These are phyloP conservation scores for Debaryomycetaceae sp. DNA, from an alignment of 1,139 yeast genomes.

Conservation along the genomic window DNA sequence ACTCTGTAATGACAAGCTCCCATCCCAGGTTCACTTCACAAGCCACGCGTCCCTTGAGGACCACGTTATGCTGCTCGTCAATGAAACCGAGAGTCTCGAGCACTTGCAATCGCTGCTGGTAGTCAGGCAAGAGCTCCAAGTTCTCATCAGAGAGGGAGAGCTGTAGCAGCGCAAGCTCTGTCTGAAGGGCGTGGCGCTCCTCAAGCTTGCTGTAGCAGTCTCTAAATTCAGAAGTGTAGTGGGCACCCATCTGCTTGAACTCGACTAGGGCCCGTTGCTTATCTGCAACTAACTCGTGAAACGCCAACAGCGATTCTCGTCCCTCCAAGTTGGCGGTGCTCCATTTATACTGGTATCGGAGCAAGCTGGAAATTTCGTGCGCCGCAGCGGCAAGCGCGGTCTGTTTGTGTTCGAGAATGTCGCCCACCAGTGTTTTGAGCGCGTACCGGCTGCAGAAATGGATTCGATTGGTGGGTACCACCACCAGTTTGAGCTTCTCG, in stretches of 20 bases:
- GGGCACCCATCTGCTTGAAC: conserved; percentile 18
- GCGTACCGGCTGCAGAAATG: conserved; percentile 40
- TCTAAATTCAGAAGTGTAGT: conserved; percentile 33
- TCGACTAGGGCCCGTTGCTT: conserved; percentile 28
- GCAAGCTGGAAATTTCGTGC: conserved; percentile 26
- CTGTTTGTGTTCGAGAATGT: conserved; percentile 32
- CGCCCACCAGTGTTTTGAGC: conserved; percentile 30
- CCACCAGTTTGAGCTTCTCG: conserved; percentile 25
- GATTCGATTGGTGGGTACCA: conserved; percentile 37
- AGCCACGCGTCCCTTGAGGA: conserved; percentile 77
- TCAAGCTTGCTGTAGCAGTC: conserved; percentile 38
- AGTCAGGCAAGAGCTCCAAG: conserved; percentile 82
- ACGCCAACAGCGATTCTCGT: conserved; percentile 35
- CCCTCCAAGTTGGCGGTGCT: conserved; percentile 31
- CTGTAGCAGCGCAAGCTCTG: conserved; percentile 46
- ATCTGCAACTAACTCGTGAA: conserved; percentile 41
- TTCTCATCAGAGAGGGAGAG: conserved; percentile 74
- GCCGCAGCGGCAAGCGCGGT: conserved; percentile 32
- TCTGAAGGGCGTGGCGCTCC: conserved; percentile 33
- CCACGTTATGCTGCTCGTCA: conserved; percentile 65
- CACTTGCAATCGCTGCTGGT: conserved; percentile 77
- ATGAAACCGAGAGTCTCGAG: conserved; percentile 66
- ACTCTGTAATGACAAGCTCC: conserved; percentile 82
- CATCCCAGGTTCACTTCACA: conserved; percentile 86
- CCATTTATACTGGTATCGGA: conserved; percentile 35